phyloP scores from a whole-genome alignment of 352 stramenopile species.

The Pythium graminicola region DNA sequence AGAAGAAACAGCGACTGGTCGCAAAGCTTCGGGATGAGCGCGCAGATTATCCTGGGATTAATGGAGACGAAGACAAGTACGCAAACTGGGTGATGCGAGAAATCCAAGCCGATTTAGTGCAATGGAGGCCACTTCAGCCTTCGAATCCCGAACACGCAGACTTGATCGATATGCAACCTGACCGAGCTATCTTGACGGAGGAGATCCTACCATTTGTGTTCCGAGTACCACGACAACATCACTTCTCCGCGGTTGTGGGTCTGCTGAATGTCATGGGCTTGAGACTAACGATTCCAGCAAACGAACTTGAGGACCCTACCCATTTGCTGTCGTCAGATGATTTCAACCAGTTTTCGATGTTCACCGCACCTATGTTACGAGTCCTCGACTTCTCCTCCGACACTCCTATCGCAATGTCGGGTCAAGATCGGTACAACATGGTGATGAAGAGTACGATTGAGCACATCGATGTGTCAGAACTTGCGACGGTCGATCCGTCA shows the following conservation, averaged over 20 bases:
- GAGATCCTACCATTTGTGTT: conserved; percentile 80
- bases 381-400: conserved; percentile 27
- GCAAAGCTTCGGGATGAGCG: conserved; percentile 52
- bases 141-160: conserved; percentile 38
- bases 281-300: conserved; percentile 4
- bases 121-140: conserved; percentile 55
- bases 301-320: neutral
- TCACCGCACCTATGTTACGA: conserved; percentile 29
- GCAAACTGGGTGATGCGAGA: conserved; percentile 48
- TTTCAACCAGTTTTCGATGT: conserved; percentile 26
- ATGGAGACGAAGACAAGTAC: conserved; percentile 34
- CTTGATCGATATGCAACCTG: conserved; percentile 54
- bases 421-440: conserved; percentile 1
- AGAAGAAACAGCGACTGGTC: conserved; percentile 2
- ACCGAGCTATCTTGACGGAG: conserved; percentile 57
- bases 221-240: conserved; percentile 29
- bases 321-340: conserved; percentile 36
- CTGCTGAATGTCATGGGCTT: conserved; percentile 48
- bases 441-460: neutral
- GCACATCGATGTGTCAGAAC: neutral
- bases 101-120: conserved; percentile 21
- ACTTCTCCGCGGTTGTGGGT: conserved; percentile 28
- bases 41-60: conserved; percentile 25
- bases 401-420: conserved; percentile 4
- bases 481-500: conserved; percentile 3